Evolutionary conservation across 2,329 filamentous ascomycete species (phyloP).

Genomic region (Aspergillus arachidicola): DNA sequence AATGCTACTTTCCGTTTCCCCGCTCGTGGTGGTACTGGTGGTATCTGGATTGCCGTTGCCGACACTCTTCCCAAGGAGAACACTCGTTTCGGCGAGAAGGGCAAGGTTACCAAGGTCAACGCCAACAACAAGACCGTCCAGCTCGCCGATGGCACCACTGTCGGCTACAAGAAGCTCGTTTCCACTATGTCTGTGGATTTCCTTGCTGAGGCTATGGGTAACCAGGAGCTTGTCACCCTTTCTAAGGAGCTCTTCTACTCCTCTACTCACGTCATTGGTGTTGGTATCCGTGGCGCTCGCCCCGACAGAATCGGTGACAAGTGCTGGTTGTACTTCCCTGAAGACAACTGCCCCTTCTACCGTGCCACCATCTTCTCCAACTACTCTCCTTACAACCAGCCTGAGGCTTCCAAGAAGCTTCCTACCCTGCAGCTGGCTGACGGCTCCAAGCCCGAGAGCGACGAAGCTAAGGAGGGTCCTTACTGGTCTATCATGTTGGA

Average conservation of each 20-base stretch:
- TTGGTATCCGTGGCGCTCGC: constrained; percentile 87
- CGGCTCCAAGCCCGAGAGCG: constrained; percentile 75
- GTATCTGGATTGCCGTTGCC: constrained; percentile 98
- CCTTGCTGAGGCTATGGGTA: constrained; percentile 82
- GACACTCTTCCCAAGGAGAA: constrained; percentile 91
- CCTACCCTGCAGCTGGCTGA: constrained; percentile 83
- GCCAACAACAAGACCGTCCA: constrained; percentile 81
- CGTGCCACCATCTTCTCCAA: constrained; percentile 99
- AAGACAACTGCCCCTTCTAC: constrained; percentile 99
- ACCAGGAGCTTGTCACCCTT: constrained; percentile 78
- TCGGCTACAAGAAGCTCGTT: constrained; percentile 90
- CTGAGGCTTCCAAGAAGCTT: constrained; percentile 77
- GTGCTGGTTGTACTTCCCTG: constrained; percentile 99
- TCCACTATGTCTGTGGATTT: constrained; percentile 95
- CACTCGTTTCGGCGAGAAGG: constrained; percentile 83
- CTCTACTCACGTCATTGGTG: constrained; percentile 94
- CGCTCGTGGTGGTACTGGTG: constrained; percentile 90
- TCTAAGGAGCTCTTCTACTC: constrained; percentile 96
- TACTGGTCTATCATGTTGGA: constrained; percentile 99
- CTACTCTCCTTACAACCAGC: constrained; percentile 99
- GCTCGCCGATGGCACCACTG: constrained; percentile 79
- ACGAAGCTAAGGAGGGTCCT: constrained; percentile 78
- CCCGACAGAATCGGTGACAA: constrained; percentile 98
- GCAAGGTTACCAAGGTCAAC: constrained; percentile 83
- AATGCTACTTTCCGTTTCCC: constrained; percentile 99